Conservation (phyloP, 23 red algal species). For the Gracilariopsis chorda region DNA sequence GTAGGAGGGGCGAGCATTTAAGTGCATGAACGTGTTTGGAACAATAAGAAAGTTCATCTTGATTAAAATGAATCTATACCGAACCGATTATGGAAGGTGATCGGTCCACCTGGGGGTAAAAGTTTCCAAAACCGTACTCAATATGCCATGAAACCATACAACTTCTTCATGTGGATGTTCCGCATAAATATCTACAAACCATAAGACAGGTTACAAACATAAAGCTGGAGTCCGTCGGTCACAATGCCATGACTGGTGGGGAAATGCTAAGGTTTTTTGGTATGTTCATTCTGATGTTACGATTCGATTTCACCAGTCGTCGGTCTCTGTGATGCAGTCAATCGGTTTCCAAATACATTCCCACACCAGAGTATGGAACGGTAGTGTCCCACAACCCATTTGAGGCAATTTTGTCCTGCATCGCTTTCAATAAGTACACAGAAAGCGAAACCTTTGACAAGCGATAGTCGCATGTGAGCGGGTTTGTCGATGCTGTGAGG, state of each 20-base stretch:
- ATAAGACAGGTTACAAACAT: not conserved
- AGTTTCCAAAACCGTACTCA: not conserved
- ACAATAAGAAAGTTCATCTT: not conserved
- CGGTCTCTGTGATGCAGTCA: not conserved
- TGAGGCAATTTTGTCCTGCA: not conserved
- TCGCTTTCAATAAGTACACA: not conserved
- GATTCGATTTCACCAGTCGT: not conserved
- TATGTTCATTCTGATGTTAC: not conserved
- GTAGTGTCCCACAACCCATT: not conserved
- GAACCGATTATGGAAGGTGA: not conserved
- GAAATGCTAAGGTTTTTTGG: slow-evolving; percentile 28
- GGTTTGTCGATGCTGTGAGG: not conserved
- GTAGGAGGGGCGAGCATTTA: not conserved
- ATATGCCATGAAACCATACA: not conserved
- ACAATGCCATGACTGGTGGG: not conserved
- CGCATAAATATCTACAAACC: not conserved
- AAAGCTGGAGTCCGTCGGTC: not conserved
- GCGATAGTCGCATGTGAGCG: not conserved
- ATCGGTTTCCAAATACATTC: not conserved
- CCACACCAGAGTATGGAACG: not conserved
- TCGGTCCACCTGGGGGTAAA: not conserved
- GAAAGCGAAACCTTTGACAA: not conserved
- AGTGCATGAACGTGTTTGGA: not conserved
- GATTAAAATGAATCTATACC: not conserved
- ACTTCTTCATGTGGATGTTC: slow-evolving; percentile 19